Conservation (phyloP, 805 yeast genomes). For the Priceomyces melissophilus region DNA sequence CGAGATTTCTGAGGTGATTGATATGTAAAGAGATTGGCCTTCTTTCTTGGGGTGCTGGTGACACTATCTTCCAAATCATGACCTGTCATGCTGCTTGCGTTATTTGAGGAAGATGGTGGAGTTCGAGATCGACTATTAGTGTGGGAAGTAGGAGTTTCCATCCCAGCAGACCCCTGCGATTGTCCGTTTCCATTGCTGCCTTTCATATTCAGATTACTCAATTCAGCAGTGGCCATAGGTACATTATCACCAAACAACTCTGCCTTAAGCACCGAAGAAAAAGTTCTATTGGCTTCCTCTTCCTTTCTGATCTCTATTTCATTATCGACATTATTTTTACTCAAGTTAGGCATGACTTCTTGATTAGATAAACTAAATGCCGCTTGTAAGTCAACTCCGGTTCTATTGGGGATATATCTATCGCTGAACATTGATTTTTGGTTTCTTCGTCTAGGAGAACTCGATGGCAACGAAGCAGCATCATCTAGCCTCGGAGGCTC, state of each 20-base stretch:
- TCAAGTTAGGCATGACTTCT: conserved; percentile 36
- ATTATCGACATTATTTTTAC: conserved; percentile 36
- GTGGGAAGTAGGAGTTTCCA: conserved; percentile 4
- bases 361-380: conserved; percentile 62
- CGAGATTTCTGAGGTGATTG: conserved; percentile 66
- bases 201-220: conserved; percentile 19
- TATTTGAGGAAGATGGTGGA: conserved; percentile 15
- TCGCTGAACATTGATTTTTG: conserved; percentile 62
- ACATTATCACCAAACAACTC: conserved; percentile 89
- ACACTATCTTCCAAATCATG: conserved; percentile 13
- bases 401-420: conserved; percentile 82
- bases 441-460: conserved; percentile 46
- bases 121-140: conserved; percentile 11
- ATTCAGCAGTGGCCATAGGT: conserved; percentile 46
- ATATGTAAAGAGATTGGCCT: conserved; percentile 67
- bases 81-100: conserved; percentile 3
- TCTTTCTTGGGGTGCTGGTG: conserved; percentile 36
- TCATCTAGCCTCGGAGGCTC: conserved; percentile 38
- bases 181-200: conserved; percentile 2
- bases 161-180: conserved; percentile 3
- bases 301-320: conserved; percentile 68
- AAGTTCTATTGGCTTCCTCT: conserved; percentile 83
- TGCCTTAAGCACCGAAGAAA: conserved; percentile 79
- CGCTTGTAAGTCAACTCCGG: conserved; percentile 83
- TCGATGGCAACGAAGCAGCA: conserved; percentile 25